A percentile compares a stretch with the other conserved stretches of the same genome.
Evolutionary conservation across 306 rosid genomes (phyloP).

Genomic region (Inga laurina): DNA sequence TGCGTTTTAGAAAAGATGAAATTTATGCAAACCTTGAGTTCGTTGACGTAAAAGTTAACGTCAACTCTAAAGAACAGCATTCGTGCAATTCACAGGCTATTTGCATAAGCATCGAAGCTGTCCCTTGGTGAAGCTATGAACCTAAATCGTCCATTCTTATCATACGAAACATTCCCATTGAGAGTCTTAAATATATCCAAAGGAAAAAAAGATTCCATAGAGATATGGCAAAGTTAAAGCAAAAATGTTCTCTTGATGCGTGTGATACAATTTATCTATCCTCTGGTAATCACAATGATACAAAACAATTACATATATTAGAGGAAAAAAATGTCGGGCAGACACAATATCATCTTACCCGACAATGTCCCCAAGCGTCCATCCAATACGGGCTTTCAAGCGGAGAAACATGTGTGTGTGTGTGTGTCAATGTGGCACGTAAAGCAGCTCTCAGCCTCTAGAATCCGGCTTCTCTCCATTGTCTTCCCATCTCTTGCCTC

Average conservation of each 20-base stretch:
- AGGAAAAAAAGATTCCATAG: neutral
- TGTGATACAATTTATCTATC: slow-evolving; percentile 21
- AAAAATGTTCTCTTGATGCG: slow-evolving; percentile 16
- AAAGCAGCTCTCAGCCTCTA: too few species aligned
- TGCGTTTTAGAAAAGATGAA: neutral
- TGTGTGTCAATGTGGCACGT: too few species aligned
- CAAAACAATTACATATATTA: slow-evolving; percentile 49
- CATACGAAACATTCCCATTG: neutral
- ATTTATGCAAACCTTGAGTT: neutral
- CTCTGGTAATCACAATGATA: slow-evolving; percentile 37
- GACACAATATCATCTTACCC: slow-evolving; percentile 37
- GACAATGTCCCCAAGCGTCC: slow-evolving; percentile 32
- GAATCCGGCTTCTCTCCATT: too few species aligned
- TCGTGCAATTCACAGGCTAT: neutral
- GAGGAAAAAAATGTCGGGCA: slow-evolving; percentile 38
- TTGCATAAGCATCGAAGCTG: neutral
- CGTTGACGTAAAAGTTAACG: neutral
- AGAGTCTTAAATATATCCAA: too few species aligned
- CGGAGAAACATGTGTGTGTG: slow-evolving; percentile 17
- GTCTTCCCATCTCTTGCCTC: too few species aligned
- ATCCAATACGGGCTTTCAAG: slow-evolving; percentile 35
- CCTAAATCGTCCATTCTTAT: neutral
- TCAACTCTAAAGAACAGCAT: neutral
- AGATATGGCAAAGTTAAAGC: neutral
- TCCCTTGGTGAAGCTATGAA: neutral